Base-by-base conservation (phyloP, 179 eudicot species). In the Patellifolia procumbens region DNA sequence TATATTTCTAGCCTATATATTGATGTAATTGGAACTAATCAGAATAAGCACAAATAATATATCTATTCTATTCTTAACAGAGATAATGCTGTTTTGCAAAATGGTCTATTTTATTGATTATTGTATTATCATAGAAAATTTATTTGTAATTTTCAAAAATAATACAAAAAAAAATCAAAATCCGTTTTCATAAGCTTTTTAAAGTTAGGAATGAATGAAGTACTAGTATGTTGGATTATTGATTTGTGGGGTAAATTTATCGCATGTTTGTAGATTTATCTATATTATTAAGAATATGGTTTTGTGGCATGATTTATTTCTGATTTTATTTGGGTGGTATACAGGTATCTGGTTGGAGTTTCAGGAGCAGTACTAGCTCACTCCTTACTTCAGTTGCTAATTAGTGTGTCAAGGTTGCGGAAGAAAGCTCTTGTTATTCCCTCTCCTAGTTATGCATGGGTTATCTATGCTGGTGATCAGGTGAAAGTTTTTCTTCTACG, bases 391-490 rank as follows among this genome's bases (percentile, higher is more conserved):
- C 97, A 92, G 75, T 71, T 93, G 73, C 55, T 91, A 9, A 78
- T 94, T 24, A 83, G 87, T 79, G 63, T 74, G 37, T 78, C 76
- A n/a, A 90, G 87, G 77, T 65, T 90, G 64, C 68, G 86, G 73
- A 81, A 74, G 55, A 91, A 88, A 71, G 80, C 85, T 58, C 83
- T 88, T 7, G 74, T 87, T 8, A 79, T 92, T 63, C 87, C 90
- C 63, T 91, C 99, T 34, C 86, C 83, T 37, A 83, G 71, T 22
- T 90, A 88, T 53, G 98, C 90, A 37, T 95, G 99, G 99, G 73
- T 93, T 46, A 78, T 95, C 67, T 95, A 88, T 78, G 92, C 87
- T 28, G 96, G 85, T 26, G 99, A 95, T 85, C 97, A 93, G 98
- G 99, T 91, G 68, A 83, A 32, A 19, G 4, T 8, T 37, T 10